Evolutionary conservation across 352 stramenopile genomes (phyloP).

Genomic region (Phytopythium litorale): DNA sequence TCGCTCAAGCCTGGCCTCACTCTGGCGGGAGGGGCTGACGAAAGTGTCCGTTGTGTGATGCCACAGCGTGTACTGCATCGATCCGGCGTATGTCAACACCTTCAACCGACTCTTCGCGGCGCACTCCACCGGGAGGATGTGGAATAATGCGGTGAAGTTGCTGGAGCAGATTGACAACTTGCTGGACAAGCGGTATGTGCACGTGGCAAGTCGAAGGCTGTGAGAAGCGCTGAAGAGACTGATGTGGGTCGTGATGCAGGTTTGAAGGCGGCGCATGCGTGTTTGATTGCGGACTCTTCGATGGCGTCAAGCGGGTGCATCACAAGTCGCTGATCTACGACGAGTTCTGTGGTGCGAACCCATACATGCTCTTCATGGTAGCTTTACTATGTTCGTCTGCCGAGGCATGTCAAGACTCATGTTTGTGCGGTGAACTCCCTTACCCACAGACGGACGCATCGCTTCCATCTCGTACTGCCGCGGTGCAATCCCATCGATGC

Average conservation of each 20-base stretch:
- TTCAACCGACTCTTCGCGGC: conserved; percentile 71
- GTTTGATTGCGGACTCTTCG: conserved; percentile 84
- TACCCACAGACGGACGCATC: conserved; percentile 59
- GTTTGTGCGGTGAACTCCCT: not conserved
- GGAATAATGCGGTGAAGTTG: conserved; percentile 70
- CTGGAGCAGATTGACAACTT: conserved; percentile 60
- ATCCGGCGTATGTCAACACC: conserved; percentile 72
- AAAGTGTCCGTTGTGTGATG: conserved; percentile 4
- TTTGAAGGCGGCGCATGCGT: conserved; percentile 80
- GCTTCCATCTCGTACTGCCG: conserved; percentile 78
- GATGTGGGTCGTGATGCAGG: conserved; percentile 17
- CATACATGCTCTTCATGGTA: not conserved
- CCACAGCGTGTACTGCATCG: conserved; percentile 73
- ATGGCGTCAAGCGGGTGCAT: conserved; percentile 77
- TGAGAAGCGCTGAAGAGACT: not conserved
- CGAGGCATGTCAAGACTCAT: not conserved
- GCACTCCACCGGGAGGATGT: conserved; percentile 53
- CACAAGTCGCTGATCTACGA: conserved; percentile 81
- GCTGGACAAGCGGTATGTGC: conserved; percentile 54
- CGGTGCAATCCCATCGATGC: conserved; percentile 73
- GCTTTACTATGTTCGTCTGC: not conserved
- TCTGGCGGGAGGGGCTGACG: conserved; percentile 6
- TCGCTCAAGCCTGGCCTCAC: not conserved
- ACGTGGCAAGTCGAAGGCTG: not conserved
- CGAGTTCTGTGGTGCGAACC: conserved; percentile 74